phyloP scores from a whole-genome alignment of 495 filamentous ascomycete genomes.

The Aspergillus diversus region DNA sequence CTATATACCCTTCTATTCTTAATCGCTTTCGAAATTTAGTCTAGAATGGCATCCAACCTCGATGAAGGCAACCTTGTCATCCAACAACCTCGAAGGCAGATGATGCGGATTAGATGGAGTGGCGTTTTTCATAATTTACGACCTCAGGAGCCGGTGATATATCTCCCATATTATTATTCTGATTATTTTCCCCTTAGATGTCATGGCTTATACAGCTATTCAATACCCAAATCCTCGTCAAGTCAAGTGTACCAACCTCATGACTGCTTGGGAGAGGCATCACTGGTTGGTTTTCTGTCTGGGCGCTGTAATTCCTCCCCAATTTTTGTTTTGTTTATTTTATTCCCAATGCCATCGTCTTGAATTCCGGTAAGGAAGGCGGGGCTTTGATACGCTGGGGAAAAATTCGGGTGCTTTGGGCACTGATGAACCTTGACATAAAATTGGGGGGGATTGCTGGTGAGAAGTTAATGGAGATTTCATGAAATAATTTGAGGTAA shows the following conservation, averaged over 20 bases:
- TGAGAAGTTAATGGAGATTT: neutral
- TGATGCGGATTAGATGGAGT: neutral
- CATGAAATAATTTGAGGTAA: neutral
- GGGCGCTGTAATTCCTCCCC: no score
- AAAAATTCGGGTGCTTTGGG: neutral
- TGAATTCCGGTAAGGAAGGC: neutral
- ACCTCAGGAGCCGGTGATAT: neutral
- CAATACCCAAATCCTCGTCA: no score
- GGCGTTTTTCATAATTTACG: neutral
- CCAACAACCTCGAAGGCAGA: neutral
- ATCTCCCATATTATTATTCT: neutral
- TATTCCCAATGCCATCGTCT: no score
- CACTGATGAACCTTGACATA: neutral
- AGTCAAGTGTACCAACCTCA: no score
- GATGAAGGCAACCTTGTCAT: neutral
- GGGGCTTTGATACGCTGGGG: neutral
- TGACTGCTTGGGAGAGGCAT: no score
- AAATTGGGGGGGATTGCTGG: neutral
- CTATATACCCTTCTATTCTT: no score
- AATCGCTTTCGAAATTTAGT: no score
- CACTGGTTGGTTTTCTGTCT: no score
- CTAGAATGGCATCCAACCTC: neutral
- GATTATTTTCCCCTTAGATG: no score
- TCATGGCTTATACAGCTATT: no score
- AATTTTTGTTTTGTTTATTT: no score